Evolutionary conservation across 1,284 basidiomycete species (phyloP), one percentile per base, ranked within the genome.

Genomic region (Cryptococcus sp.): DNA sequence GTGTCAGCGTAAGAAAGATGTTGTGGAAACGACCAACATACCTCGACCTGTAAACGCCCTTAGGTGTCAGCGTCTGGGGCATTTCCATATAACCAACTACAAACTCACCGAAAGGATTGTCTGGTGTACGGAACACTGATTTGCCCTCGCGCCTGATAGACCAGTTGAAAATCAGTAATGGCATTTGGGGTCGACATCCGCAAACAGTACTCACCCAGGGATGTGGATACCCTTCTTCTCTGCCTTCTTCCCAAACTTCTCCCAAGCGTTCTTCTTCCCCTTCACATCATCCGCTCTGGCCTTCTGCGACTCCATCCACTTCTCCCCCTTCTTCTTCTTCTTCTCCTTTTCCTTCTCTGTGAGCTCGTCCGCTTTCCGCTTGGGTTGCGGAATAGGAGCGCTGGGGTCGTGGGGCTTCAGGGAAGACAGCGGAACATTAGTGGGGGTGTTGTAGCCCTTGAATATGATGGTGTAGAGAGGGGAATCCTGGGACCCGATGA

Each of bases 241-340:
- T 36, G 88, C 87, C 80, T 96, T 97, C 80, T 94, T 95, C 12
- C 94, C 89, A 81, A 98, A 98, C 79, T 91, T 93, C 79, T 97
- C 91, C 95, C 95, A 98, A 20, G 87, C 87, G 62, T 84, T 85
- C 80, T 97, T 91, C 79, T 95, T 95, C 58, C 83, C 83, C 50
- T 82, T 83, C 77, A 94, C 91, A 71, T 95, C 92, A 73, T 91
- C 89, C 9, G 91, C 87, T 78, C 95, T 95, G 18, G 85, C 84
- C 44, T 91, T 89, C 69, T 86, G 86, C 7, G 80, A 83, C 79
- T 93, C 91, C 57, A 91, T 73, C 79, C 96, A 96, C 81, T 95
- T 96, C 79, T 97, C 94, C 70, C 48, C 48, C 80, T 90, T 91
- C 80, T 89, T 90, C 82, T 93, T 93, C 83, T 93, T 95, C 78